phyloP scores from a whole-genome alignment of 73 alveolate species.

The Paramecium pentaurelia region DNA sequence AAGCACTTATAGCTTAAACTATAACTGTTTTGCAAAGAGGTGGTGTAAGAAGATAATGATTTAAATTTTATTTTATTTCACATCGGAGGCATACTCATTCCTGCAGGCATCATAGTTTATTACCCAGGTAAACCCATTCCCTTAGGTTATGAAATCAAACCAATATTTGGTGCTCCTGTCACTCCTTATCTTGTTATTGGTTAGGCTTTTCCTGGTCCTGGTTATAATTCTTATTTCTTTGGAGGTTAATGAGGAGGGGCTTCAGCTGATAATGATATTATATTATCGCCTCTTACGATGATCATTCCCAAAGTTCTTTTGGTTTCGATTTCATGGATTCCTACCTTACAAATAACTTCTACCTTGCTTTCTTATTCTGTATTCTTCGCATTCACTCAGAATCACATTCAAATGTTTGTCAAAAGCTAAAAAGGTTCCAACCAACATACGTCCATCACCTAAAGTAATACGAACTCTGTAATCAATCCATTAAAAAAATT shows the following conservation, averaged over 20 bases:
- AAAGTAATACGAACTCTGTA: constrained; percentile 96
- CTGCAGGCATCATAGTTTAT: constrained; percentile 42
- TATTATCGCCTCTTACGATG: constrained; percentile 94
- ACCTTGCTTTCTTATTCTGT: constrained; percentile 73
- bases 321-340: constrained; percentile 61
- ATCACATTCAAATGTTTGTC: constrained; percentile 98
- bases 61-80: constrained; percentile 2
- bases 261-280: constrained; percentile 97
- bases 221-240: constrained; percentile 81
- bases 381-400: constrained; percentile 98
- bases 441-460: constrained; percentile 85
- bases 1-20: neutral
- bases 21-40: neutral
- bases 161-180: constrained; percentile 16
- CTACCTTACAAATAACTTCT: neutral
- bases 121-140: constrained; percentile 50
- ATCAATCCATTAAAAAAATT: constrained; percentile 98
- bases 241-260: constrained; percentile 96
- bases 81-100: constrained; percentile 50
- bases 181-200: constrained; percentile 48
- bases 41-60: constrained; percentile 41
- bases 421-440: constrained; percentile 96
- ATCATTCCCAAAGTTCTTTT: constrained; percentile 72
- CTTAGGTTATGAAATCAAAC: constrained; percentile 1
- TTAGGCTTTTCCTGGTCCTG: constrained; percentile 69